Evolutionary conservation across 495 filamentous ascomycete genomes (phyloP), one percentile per base, ranked within the genome.

Genomic region (Xylaria cubensis): DNA sequence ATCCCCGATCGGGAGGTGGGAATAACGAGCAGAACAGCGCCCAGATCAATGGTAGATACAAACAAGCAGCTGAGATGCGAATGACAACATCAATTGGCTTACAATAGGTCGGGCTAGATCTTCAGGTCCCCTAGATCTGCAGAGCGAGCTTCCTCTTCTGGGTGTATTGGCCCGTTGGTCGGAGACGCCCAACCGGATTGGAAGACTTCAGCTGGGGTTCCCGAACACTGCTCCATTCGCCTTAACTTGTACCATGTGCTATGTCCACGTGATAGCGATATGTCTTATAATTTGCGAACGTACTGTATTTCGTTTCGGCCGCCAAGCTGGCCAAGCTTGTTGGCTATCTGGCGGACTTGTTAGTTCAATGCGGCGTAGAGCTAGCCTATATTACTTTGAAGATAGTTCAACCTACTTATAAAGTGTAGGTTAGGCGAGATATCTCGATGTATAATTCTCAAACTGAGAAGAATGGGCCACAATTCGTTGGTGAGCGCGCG

Each of bases 81-180:
- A 66, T 19, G 42, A 3, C 9, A n/a, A 13, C 5, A 17, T 55
- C 34, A 36, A 67, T 67, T 67, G 65, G 65, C 50, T 21, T 44
- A 32, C 29, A 56, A 44, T 17, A 44, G 21, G 65, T 51, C 48
- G 48, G 65, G 50, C 65, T 67, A 67, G 65, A 67, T 56, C 9
- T 21, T 56, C 50, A 19, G 42, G 48, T 26, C 50, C 17, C 32
- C 5, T 29, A 19, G 65, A 67, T 51, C 32, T 56, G 50, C 50
- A 24, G 50, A 10, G 5, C 13, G 50, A 67, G 65, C 65, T 67
- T 67, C 65, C 65, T 67, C 48, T 67, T 67, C 65, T 36, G 50
- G 65, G 42, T 21, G 50, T 41, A 12, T 67, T 34, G 19, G 61
- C 34, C 12, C n/a, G 61, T 26, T n/a, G 7, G 17, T 13, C 34